Evolutionary conservation across 2,329 filamentous ascomycete species (phyloP).

Genomic region (Epichloe typhina): DNA sequence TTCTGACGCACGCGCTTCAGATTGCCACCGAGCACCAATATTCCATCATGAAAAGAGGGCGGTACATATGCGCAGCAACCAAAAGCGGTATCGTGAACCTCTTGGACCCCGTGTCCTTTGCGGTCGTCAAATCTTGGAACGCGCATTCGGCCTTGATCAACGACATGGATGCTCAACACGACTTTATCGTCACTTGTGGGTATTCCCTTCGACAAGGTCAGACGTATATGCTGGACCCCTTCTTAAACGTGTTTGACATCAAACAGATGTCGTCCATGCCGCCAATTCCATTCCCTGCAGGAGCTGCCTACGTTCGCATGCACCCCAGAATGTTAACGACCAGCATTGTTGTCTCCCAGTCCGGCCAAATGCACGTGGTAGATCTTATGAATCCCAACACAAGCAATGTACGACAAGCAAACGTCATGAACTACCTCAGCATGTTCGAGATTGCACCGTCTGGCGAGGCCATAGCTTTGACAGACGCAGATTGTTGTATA

Average conservation of each 20-base stretch:
- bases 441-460: conserved; percentile 80
- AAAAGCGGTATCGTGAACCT: conserved; percentile 72
- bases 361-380: conserved; percentile 87
- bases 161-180: conserved; percentile 94
- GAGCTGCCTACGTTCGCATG: conserved; percentile 90
- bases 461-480: conserved; percentile 71
- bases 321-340: conserved; percentile 93
- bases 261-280: conserved; percentile 80
- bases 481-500: conserved; percentile 64
- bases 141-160: conserved; percentile 81
- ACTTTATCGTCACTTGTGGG: conserved; percentile 90
- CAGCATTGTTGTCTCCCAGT: conserved; percentile 82
- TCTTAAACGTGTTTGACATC: conserved; percentile 91
- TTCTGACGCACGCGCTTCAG: conserved; percentile 17
- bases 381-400: conserved; percentile 90
- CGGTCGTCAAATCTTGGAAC: conserved; percentile 75
- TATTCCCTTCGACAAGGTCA: conserved; percentile 66
- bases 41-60: conserved; percentile 80
- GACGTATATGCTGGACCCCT: conserved; percentile 73
- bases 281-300: conserved; percentile 83
- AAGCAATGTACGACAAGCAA: conserved; percentile 72
- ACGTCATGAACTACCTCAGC: conserved; percentile 59
- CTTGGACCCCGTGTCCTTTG: conserved; percentile 65
- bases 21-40: conserved; percentile 58
- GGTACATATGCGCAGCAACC: conserved; percentile 87